These are phyloP conservation scores for Talaromyces sp. DNA, from an alignment of 2,329 filamentous ascomycete genomes.

Conservation along the genomic window DNA sequence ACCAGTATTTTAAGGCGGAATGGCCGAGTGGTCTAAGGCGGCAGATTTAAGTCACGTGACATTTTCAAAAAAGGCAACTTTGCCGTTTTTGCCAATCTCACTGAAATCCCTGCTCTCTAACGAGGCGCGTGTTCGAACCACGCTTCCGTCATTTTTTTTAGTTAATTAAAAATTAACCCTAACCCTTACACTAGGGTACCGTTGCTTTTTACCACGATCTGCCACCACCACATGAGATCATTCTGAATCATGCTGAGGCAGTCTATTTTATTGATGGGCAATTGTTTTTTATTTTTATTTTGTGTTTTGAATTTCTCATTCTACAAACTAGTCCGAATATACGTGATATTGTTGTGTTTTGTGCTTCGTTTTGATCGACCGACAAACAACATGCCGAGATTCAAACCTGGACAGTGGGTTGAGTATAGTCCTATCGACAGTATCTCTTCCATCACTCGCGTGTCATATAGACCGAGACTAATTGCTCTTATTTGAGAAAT, in stretches of 20 bases:
- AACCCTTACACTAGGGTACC: not conserved
- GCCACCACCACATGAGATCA: constrained; percentile 17
- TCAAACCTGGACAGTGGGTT: constrained; percentile 19
- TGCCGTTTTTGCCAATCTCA: not conserved
- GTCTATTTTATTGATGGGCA: not conserved
- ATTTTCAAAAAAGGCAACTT: no score
- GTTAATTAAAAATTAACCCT: not conserved
- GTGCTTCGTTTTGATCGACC: not conserved
- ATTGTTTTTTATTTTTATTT: not conserved
- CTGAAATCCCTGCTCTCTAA: not conserved
- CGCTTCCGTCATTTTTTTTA: not conserved
- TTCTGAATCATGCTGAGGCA: not conserved
- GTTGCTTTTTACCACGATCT: not conserved
- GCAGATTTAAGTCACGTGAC: not conserved
- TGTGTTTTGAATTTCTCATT: not conserved
- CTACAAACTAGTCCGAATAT: not conserved
- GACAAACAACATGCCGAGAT: constrained; percentile 13
- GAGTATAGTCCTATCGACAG: constrained; percentile 21
- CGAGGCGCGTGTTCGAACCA: not conserved
- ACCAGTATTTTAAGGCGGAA: not conserved
- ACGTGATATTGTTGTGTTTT: not conserved
- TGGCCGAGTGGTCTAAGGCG: not conserved
- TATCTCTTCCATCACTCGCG: not conserved
- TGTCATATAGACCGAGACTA: not conserved
- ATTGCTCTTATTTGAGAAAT: not conserved